Conservation (phyloP, 106 monocot species). For the Vanilla planifolia region DNA sequence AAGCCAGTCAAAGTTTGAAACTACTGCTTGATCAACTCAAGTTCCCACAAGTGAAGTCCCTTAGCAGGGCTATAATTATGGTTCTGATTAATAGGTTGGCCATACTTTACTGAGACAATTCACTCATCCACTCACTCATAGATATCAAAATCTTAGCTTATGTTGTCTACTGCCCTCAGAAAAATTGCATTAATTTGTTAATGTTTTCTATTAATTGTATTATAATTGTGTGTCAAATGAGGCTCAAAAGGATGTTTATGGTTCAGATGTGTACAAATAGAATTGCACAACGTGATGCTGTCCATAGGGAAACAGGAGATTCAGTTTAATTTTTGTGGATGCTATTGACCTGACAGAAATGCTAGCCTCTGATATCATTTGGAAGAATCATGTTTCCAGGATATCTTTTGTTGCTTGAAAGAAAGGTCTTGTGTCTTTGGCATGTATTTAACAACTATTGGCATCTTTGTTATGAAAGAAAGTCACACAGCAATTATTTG, state of each 20-base stretch:
- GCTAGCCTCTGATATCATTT: no score
- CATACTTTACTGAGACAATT: no score
- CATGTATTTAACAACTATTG: no score
- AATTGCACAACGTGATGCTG: no score
- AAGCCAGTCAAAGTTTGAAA: slow-evolving; percentile 79
- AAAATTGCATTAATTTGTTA: not conserved
- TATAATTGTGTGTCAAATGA: not conserved
- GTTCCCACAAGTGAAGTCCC: slow-evolving; percentile 63
- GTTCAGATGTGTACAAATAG: not conserved
- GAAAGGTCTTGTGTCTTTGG: no score
- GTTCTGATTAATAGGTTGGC: slow-evolving; percentile 79
- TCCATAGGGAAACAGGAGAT: no score
- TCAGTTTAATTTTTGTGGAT: no score
- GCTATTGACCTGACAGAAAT: no score
- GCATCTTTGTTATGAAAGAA: no score
- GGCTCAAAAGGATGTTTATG: not conserved
- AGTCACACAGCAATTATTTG: no score
- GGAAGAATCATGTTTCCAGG: no score
- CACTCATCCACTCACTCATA: not conserved
- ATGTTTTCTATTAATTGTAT: not conserved
- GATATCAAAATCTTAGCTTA: not conserved
- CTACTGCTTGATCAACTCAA: slow-evolving; percentile 88
- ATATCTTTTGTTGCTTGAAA: no score
- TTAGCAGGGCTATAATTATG: slow-evolving; percentile 77
- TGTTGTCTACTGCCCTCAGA: not conserved